Percentiles rank a stretch among this genome's conserved stretches.
Conservation (phyloP, 768 basidiomycete species). For the Rhodotorula taiwanensis region DNA sequence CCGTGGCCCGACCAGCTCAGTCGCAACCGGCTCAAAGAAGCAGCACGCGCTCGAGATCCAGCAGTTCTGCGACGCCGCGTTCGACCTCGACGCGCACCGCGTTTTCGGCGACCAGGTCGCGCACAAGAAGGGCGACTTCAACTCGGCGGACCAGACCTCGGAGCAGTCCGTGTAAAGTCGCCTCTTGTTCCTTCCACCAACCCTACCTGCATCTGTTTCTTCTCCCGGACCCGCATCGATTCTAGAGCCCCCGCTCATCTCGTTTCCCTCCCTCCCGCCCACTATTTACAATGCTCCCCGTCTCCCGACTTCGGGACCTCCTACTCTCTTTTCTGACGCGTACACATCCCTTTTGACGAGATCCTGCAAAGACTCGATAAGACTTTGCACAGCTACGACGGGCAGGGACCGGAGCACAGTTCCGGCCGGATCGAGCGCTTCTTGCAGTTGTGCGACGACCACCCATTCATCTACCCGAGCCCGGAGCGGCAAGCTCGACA, state of each 20-base stretch:
- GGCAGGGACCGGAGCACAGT: conserved; percentile 97
- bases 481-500: conserved; percentile 84
- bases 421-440: conserved; percentile 92
- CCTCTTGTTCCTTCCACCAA: too few species aligned
- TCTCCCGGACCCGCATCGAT: too few species aligned
- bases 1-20: conserved; percentile 64
- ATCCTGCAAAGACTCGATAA: too few species aligned
- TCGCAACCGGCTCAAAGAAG: conserved; percentile 37
- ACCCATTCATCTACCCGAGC: conserved; percentile 82
- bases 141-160: background rate
- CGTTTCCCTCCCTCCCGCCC: too few species aligned
- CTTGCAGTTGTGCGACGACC: conserved; percentile 95
- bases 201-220: too few species aligned
- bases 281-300: too few species aligned
- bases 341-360: too few species aligned
- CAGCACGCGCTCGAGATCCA: conserved; percentile 36
- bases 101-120: background rate
- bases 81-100: conserved; percentile 29
- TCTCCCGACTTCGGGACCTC: too few species aligned
- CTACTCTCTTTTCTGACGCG: too few species aligned
- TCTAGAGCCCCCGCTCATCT: too few species aligned
- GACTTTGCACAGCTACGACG: conserved; percentile 97
- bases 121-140: conserved; percentile 11
- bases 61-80: conserved; percentile 31
- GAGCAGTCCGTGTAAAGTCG: background rate